Conservation (phyloP, 176 grass and related monocot species). For the Phyllostachys edulis region DNA sequence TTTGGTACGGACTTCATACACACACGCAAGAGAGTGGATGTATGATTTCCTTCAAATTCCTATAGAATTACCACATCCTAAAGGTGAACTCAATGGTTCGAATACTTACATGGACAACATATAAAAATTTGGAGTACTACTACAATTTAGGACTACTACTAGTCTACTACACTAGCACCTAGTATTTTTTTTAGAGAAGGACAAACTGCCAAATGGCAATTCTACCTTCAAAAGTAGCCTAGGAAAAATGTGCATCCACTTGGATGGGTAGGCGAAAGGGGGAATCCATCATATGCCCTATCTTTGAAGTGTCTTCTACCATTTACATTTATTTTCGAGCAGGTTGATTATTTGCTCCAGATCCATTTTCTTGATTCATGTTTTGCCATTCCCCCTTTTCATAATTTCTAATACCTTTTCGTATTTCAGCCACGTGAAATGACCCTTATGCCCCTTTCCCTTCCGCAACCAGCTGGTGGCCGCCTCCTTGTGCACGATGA, state of each 20-base stretch:
- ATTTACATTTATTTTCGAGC: no score
- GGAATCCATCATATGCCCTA: no score
- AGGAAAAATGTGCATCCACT: neutral
- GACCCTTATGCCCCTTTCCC: no score
- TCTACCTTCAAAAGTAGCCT: neutral
- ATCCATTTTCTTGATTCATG: no score
- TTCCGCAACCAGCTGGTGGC: no score
- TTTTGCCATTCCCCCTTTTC: no score
- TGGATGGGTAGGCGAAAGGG: neutral
- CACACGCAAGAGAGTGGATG: neutral
- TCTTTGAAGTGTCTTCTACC: no score
- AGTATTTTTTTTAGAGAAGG: neutral
- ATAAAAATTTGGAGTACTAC: neutral
- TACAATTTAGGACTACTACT: neutral
- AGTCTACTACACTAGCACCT: no score
- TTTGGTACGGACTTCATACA: neutral
- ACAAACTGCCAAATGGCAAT: neutral
- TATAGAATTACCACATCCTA: neutral
- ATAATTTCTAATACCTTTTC: no score
- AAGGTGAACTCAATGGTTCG: neutral
- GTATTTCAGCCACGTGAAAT: no score
- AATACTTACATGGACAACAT: neutral
- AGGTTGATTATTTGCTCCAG: no score
- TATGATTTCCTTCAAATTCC: neutral
- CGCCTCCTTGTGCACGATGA: no score